Evolutionary conservation across 116 monocot species (phyloP).

Genomic region (Iris pallida): DNA sequence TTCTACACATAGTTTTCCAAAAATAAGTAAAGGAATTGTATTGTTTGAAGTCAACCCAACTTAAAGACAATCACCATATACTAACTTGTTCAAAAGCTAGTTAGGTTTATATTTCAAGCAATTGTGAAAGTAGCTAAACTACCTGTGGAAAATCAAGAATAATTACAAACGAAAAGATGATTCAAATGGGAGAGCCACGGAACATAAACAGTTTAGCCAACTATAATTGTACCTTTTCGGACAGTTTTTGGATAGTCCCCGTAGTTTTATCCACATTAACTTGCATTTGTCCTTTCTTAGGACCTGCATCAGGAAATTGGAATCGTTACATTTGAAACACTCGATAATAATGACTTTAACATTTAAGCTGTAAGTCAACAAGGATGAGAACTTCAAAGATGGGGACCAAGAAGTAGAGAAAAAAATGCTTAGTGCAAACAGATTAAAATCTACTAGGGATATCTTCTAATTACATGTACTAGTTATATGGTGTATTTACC

Average conservation of each 20-base stretch:
- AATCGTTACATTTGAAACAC: neutral
- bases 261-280: slow-evolving; percentile 25
- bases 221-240: slow-evolving; percentile 53
- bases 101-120: too few species aligned
- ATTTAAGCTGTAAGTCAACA: neutral
- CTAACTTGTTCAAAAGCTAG: too few species aligned
- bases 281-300: slow-evolving; percentile 36
- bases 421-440: neutral
- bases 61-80: too few species aligned
- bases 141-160: too few species aligned
- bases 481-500: too few species aligned
- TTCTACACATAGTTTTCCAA: too few species aligned
- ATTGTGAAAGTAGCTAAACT: too few species aligned
- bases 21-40: too few species aligned
- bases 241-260: slow-evolving; percentile 51
- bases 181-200: neutral
- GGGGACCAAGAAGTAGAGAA: neutral
- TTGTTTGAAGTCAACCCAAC: too few species aligned
- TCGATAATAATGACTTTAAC: neutral
- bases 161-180: too few species aligned
- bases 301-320: slow-evolving; percentile 26
- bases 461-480: too few species aligned
- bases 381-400: neutral
- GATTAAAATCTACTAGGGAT: too few species aligned
- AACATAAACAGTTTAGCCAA: neutral